A percentile compares a stretch with the other conserved stretches of the same genome.
Conservation (phyloP, 2,329 filamentous ascomycete species). For the Calonectria henricotiae region DNA sequence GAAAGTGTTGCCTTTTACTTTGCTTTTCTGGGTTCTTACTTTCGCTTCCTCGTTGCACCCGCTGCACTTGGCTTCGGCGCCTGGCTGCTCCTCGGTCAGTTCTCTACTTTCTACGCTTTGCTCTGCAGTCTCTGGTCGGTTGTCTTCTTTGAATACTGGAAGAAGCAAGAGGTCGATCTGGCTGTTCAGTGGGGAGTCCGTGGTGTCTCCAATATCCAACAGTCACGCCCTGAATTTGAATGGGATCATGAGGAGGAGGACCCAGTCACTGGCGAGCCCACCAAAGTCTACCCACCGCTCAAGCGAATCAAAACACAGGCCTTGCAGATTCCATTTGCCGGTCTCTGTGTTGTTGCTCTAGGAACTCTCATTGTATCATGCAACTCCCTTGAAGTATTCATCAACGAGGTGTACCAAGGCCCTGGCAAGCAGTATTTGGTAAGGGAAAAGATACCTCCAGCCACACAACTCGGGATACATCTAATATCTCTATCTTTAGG, state of each 20-base stretch:
- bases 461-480: not conserved
- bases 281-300: conserved; percentile 82
- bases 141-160: conserved; percentile 96
- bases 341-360: conserved; percentile 80
- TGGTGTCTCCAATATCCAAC: conserved; percentile 86
- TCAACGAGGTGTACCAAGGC: conserved; percentile 93
- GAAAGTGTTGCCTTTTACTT: conserved; percentile 96
- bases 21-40: conserved; percentile 93
- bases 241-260: conserved; percentile 86
- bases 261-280: conserved; percentile 84
- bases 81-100: conserved; percentile 89
- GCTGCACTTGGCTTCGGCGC: conserved; percentile 83
- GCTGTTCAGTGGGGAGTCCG: conserved; percentile 91
- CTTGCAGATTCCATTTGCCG: conserved; percentile 87
- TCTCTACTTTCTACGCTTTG: conserved; percentile 85
- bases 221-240: conserved; percentile 82
- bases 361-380: conserved; percentile 88
- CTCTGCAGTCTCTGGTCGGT: conserved; percentile 89
- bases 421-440: conserved; percentile 90
- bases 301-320: conserved; percentile 85
- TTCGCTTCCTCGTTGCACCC: conserved; percentile 87
- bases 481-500: conserved; percentile 63
- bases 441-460: conserved; percentile 53
- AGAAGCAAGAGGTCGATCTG: conserved; percentile 90
- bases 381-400: conserved; percentile 95